These are phyloP conservation scores for Populus tomentosa DNA, from an alignment of 441 rosid genomes.

Conservation along the genomic window DNA sequence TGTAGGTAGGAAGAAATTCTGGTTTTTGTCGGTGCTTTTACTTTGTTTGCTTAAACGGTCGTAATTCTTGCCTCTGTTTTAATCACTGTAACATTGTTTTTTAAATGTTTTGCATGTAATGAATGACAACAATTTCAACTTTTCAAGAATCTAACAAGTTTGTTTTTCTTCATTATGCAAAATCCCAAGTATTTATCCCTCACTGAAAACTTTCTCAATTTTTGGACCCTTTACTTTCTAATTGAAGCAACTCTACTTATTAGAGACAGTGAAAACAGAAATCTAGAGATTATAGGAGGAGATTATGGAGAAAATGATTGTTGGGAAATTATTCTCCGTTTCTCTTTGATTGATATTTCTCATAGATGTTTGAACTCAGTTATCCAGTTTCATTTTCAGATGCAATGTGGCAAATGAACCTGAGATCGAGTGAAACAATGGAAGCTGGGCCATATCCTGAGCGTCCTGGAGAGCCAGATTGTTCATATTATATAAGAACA, in stretches of 20 bases:
- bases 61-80: background rate
- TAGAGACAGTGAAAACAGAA: constrained; percentile 1
- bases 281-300: background rate
- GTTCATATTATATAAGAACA: constrained; percentile 94
- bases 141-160: background rate
- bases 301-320: background rate
- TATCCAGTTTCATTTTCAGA: constrained; percentile 40
- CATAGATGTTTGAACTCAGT: constrained; percentile 3
- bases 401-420: constrained; percentile 87
- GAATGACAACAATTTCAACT: background rate
- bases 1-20: background rate
- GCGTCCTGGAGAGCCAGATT: constrained; percentile 91
- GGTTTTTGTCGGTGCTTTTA: background rate
- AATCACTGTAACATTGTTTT: background rate
- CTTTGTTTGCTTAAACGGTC: background rate
- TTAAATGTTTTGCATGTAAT: background rate
- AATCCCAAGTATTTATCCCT: background rate
- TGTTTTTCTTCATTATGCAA: background rate
- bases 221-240: background rate
- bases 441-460: constrained; percentile 82
- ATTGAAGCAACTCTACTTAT: background rate
- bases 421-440: constrained; percentile 65
- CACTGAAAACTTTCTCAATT: background rate
- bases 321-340: background rate
- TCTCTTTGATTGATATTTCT: constrained; percentile 1